These are phyloP conservation scores for Neurospora sp. DNA, from an alignment of 2,329 filamentous ascomycete species.

Conservation along the genomic window DNA sequence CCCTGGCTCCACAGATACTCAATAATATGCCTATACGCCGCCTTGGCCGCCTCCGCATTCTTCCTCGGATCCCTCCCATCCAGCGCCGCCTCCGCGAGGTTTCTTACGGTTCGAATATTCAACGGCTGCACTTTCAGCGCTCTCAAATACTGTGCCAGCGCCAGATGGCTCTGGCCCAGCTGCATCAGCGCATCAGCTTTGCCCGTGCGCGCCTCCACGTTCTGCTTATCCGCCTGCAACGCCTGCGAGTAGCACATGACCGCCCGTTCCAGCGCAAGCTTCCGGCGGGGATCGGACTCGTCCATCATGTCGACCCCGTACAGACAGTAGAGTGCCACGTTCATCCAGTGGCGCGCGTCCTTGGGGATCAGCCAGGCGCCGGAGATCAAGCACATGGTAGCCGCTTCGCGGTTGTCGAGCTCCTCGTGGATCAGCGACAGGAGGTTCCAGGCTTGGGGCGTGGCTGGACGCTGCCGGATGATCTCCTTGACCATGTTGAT, in stretches of 20 bases:
- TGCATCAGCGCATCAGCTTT: constrained; percentile 49
- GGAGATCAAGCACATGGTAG: constrained; percentile 49
- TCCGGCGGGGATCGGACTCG: constrained; percentile 25
- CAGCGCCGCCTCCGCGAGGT: constrained; percentile 46
- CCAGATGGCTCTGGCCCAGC: constrained; percentile 41
- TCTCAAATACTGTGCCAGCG: constrained; percentile 46
- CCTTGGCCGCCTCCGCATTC: constrained; percentile 31
- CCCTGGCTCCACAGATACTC: constrained; percentile 25
- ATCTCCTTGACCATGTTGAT: constrained; percentile 50
- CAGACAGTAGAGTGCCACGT: constrained; percentile 46
- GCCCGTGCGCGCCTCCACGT: constrained; percentile 47
- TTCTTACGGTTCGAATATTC: constrained; percentile 44
- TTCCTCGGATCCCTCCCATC: constrained; percentile 38
- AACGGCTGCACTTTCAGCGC: constrained; percentile 42
- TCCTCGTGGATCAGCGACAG: constrained; percentile 52
- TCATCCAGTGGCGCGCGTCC: constrained; percentile 48
- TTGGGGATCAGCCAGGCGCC: constrained; percentile 54
- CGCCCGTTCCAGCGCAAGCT: constrained; percentile 32
- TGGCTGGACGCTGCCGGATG: constrained; percentile 59
- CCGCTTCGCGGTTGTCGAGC: constrained; percentile 44
- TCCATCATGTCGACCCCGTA: constrained; percentile 37
- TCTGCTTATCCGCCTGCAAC: constrained; percentile 45
- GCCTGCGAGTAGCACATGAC: constrained; percentile 50
- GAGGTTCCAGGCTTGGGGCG: constrained; percentile 54
- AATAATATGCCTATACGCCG: constrained; percentile 39